phyloP scores from a whole-genome alignment of 1,284 basidiomycete genomes.

The Ceratobasidium sp. region DNA sequence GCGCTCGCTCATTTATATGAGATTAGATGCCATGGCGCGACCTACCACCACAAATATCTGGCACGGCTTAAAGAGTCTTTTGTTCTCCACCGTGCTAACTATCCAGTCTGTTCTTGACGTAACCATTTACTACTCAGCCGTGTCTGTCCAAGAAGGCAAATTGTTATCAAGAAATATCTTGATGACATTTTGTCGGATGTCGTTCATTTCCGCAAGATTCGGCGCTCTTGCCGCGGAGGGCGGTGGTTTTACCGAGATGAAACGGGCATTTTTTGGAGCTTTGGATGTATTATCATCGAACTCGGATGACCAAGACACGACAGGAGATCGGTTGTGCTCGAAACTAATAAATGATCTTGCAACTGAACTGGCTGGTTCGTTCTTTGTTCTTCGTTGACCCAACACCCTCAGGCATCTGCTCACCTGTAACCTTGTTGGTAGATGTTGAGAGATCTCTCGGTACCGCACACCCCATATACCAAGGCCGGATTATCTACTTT shows the following conservation, averaged over 20 bases:
- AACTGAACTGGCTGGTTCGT: slow-evolving; percentile 31
- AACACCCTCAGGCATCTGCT: background rate
- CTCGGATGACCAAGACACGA: slow-evolving; percentile 16
- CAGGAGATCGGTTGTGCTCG: slow-evolving; percentile 24
- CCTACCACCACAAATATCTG: slow-evolving; percentile 40
- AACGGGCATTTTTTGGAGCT: slow-evolving; percentile 44
- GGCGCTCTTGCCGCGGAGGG: slow-evolving; percentile 43
- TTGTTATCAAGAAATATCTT: slow-evolving; percentile 26
- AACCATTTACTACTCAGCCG: slow-evolving; percentile 31
- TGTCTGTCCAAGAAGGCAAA: slow-evolving; percentile 5
- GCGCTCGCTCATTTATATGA: background rate
- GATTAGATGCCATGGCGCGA: slow-evolving; percentile 18
- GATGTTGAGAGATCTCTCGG: slow-evolving; percentile 21
- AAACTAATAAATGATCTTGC: slow-evolving; percentile 20
- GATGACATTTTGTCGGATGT: slow-evolving; percentile 39
- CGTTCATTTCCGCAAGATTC: slow-evolving; percentile 46
- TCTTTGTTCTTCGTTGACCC: background rate
- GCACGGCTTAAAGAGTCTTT: slow-evolving; percentile 44
- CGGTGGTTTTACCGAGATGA: slow-evolving; percentile 45
- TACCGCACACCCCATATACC: slow-evolving; percentile 26
- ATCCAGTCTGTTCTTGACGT: slow-evolving; percentile 41
- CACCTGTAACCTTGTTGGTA: background rate
- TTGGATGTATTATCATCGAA: slow-evolving; percentile 44
- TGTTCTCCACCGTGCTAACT: slow-evolving; percentile 44
- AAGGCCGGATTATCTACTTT: slow-evolving; percentile 42